Base-by-base conservation (phyloP, 768 basidiomycete genomes). In the Naganishia onofrii region DNA sequence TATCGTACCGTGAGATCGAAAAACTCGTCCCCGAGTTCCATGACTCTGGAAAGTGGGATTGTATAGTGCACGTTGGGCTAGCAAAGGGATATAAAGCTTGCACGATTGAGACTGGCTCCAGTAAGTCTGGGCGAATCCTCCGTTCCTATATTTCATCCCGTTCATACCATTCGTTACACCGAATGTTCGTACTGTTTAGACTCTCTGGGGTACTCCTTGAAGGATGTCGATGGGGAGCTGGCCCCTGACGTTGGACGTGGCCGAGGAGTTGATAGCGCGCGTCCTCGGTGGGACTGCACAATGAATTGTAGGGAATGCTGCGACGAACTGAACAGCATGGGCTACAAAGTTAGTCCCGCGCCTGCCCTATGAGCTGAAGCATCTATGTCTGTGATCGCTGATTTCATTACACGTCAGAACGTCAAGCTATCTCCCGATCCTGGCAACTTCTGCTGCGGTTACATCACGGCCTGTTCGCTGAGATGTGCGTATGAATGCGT, bases 81-180 rank as follows among this genome's bases (percentile, higher is more conserved):
- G 48, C 48, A 19, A 46, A 31, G 66, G 51, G 66, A 15, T 21
- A 67, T 8, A 36, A 54, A 23, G 51, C 15, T n/a, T 67, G 66
- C 23, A 67, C 66, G 28, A 48, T 67, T 15, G 66, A 67, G 52
- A 67, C 52, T 53, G 66, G 66, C 1, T 67, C 66, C 29, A 53
- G 66, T 67, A 38, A 54, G 66, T 48, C 21, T 26, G 4, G 44
- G 19, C 21, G 21, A 12, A 4, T 1, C 13, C 29, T 32, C 42
- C 60, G 10, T 28, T 26, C 44, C 8, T 3, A n/a, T 19, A 15
- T 42, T 10, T 42, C 42, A 12, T 15, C 9, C 2, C 15, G 5
- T 8, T 42, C 9, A 17, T 42, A 42, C 42, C 42, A n/a, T n/a
- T n/a, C n/a, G n/a, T n/a, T 42, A 42, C 15, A 17, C 15, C 13